Conservation (phyloP, 169 alveolate species). For the Plasmodium inui region DNA sequence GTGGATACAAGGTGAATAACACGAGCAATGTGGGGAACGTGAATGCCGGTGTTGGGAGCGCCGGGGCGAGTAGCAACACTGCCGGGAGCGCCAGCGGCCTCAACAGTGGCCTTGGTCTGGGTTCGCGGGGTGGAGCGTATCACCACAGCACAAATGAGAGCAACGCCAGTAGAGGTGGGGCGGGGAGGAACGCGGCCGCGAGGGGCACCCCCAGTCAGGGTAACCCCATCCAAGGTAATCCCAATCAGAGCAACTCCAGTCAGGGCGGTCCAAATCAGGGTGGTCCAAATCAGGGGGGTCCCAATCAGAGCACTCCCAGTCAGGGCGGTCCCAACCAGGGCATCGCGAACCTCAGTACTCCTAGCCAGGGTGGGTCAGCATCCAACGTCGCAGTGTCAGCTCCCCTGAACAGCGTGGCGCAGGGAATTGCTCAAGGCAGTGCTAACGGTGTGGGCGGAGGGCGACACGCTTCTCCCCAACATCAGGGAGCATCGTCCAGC, state of each 20-base stretch:
- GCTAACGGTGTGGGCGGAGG: not conserved
- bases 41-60: not conserved
- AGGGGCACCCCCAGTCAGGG: not conserved
- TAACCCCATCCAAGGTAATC: not conserved
- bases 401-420: not conserved
- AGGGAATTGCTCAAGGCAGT: not conserved
- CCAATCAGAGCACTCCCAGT: not conserved
- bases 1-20: slow-evolving; percentile 34
- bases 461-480: not conserved
- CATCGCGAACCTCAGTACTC: not conserved
- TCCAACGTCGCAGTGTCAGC: not conserved
- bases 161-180: not conserved
- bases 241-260: not conserved
- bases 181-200: not conserved
- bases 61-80: not conserved
- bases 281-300: not conserved
- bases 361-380: not conserved
- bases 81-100: not conserved
- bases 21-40: not conserved
- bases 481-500: not conserved
- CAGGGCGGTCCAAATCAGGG: not conserved
- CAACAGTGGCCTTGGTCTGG: not conserved
- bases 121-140: not conserved
- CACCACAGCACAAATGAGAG: not conserved
- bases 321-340: not conserved